These are phyloP conservation scores for Ziziphus jujuba DNA, from an alignment of 306 rosid species.

Conservation along the genomic window DNA sequence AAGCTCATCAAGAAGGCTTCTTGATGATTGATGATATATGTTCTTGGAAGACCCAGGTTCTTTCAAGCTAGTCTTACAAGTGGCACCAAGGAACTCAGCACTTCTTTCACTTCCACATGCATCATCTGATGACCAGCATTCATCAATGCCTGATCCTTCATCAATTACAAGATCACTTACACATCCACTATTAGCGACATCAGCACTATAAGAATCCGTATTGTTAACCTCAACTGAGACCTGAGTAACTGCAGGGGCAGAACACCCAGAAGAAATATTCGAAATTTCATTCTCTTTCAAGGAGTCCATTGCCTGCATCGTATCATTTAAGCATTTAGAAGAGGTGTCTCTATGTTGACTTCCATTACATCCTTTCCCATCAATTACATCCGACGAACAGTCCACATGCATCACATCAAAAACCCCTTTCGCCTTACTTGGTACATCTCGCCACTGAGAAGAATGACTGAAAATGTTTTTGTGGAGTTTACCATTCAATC, in stretches of 20 bases:
- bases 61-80: constrained; percentile 31
- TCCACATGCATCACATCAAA: constrained; percentile 33
- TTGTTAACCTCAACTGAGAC: constrained; percentile 44
- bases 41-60: constrained; percentile 28
- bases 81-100: constrained; percentile 33
- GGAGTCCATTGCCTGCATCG: constrained; percentile 23
- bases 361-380: constrained; percentile 31
- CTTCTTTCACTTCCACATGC: constrained; percentile 50
- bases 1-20: constrained; percentile 56
- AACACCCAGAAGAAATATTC: constrained; percentile 54
- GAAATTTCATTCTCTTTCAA: constrained; percentile 48
- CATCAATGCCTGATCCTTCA: constrained; percentile 59
- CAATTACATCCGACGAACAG: constrained; percentile 31
- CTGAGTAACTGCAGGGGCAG: constrained; percentile 53
- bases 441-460: constrained; percentile 69
- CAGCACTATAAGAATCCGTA: constrained; percentile 40
- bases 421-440: constrained; percentile 46
- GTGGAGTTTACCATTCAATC: constrained; percentile 23
- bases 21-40: constrained; percentile 41
- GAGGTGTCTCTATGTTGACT: constrained; percentile 30
- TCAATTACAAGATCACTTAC: constrained; percentile 43
- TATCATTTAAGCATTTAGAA: constrained; percentile 29
- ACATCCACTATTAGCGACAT: constrained; percentile 38
- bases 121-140: constrained; percentile 52
- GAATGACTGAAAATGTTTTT: constrained; percentile 28